phyloP scores from a whole-genome alignment of 176 grass and related monocot genomes.

The Eleusine coracana region DNA sequence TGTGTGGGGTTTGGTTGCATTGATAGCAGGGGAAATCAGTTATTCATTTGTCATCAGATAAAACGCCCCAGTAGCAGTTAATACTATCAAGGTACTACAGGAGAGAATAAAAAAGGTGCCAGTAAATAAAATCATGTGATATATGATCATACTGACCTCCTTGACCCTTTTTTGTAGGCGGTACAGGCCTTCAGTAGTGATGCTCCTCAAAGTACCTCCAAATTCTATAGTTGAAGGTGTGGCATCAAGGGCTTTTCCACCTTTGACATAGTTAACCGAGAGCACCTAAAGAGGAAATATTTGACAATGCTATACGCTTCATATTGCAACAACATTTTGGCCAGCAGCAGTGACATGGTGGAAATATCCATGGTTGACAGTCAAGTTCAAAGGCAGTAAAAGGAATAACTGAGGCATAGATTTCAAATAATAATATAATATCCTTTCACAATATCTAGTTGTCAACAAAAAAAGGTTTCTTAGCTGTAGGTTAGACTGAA shows the following conservation, averaged over 20 bases:
- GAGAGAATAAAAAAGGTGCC: background rate
- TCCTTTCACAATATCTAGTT: constrained; percentile 5
- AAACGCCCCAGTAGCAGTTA: background rate
- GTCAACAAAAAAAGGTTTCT: background rate
- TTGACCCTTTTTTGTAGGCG: constrained; percentile 65
- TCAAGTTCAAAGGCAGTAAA: background rate
- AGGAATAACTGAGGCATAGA: background rate
- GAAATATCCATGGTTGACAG: background rate
- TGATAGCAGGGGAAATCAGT: constrained; percentile 2
- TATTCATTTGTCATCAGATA: background rate
- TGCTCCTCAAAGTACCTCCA: constrained; percentile 88
- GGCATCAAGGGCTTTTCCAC: constrained; percentile 53
- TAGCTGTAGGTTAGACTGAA: background rate
- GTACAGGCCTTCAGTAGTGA: constrained; percentile 78
- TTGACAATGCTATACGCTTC: background rate
- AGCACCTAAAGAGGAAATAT: constrained; percentile 63
- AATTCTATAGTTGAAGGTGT: constrained; percentile 74
- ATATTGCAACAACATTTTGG: background rate
- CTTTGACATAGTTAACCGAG: constrained; percentile 79
- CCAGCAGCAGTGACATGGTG: background rate
- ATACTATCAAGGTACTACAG: background rate
- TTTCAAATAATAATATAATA: background rate
- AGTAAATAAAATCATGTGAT: constrained; percentile 3
- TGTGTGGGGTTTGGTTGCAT: background rate
- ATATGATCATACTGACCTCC: constrained; percentile 57